These are phyloP conservation scores for Diaporthe caulivora DNA, from an alignment of 2,329 filamentous ascomycete genomes.

Conservation along the genomic window DNA sequence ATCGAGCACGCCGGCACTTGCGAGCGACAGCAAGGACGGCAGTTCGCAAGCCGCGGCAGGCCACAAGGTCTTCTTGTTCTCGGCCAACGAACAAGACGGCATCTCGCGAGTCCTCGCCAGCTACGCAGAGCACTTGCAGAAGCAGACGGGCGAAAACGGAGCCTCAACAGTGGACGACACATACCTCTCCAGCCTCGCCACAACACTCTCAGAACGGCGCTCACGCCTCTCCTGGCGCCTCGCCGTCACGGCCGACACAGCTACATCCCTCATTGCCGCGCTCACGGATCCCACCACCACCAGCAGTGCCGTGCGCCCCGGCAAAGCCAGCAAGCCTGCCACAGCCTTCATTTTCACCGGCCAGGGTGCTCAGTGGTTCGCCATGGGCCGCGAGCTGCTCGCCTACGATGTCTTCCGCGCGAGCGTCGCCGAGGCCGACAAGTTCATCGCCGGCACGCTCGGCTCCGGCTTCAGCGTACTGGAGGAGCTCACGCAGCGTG, in stretches of 20 bases:
- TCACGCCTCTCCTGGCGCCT: constrained; percentile 35
- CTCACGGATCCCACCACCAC: constrained; percentile 25
- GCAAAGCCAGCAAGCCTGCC: constrained; percentile 24
- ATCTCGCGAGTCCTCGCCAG: constrained; percentile 32
- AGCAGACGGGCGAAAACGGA: constrained; percentile 11
- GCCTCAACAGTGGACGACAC: constrained; percentile 3
- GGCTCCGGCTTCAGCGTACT: constrained; percentile 31
- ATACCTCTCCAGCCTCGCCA: constrained; percentile 35
- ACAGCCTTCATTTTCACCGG: constrained; percentile 49
- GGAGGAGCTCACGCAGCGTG: constrained; percentile 45
- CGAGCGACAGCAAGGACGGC: neutral
- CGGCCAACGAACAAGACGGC: constrained; percentile 31
- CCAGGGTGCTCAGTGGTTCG: constrained; percentile 50
- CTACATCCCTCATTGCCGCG: constrained; percentile 9
- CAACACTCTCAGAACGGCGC: constrained; percentile 34
- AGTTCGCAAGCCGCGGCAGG: neutral
- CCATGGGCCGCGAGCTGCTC: constrained; percentile 45
- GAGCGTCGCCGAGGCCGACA: constrained; percentile 30
- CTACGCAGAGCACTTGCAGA: constrained; percentile 29
- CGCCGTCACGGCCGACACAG: constrained; percentile 33
- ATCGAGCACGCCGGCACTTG: constrained; percentile 5
- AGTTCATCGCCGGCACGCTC: constrained; percentile 19
- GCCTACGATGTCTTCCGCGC: constrained; percentile 42
- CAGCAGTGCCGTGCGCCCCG: constrained; percentile 22
- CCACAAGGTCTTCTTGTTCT: constrained; percentile 35